phyloP scores from a whole-genome alignment of 2,329 filamentous ascomycete genomes.

The Orbilia oligospora region DNA sequence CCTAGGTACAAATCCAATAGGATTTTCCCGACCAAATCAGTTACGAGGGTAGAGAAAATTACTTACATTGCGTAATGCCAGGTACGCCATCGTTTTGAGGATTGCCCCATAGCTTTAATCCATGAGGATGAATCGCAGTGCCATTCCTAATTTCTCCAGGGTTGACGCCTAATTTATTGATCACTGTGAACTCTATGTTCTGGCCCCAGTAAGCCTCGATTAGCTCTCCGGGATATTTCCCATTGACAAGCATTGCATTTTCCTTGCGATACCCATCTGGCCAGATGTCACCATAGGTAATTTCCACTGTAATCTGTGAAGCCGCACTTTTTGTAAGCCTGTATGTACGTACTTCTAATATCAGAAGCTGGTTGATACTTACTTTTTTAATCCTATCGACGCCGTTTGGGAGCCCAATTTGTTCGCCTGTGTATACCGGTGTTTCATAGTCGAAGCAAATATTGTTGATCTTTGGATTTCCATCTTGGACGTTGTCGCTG shows the following conservation, averaged over 20 bases:
- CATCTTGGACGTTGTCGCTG: neutral
- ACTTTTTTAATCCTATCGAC: neutral
- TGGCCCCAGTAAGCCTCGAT: constrained; percentile 76
- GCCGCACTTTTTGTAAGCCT: neutral
- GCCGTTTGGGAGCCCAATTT: neutral
- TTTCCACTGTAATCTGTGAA: constrained; percentile 19
- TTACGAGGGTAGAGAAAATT: too few relatives aligned
- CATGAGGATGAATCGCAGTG: constrained; percentile 35
- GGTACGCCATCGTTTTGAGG: constrained; percentile 74
- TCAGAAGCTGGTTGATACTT: neutral
- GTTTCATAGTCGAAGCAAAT: constrained; percentile 24
- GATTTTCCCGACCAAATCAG: too few relatives aligned
- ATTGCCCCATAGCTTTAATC: constrained; percentile 18
- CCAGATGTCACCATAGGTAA: constrained; percentile 65
- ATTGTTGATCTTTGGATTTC: neutral
- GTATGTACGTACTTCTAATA: neutral
- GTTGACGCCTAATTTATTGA: constrained; percentile 19
- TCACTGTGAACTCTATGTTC: constrained; percentile 59
- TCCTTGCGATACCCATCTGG: constrained; percentile 71
- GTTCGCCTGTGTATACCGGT: neutral
- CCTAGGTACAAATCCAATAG: too few relatives aligned
- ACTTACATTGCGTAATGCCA: constrained; percentile 69
- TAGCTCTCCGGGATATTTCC: constrained; percentile 76
- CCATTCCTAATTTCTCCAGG: constrained; percentile 27
- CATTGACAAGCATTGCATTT: constrained; percentile 73